Evolutionary conservation across 225 moss, liverwort and hornwort genomes (phyloP), one percentile per base, ranked within the genome.

Genomic region (Pseudisothecium myosuroides): DNA sequence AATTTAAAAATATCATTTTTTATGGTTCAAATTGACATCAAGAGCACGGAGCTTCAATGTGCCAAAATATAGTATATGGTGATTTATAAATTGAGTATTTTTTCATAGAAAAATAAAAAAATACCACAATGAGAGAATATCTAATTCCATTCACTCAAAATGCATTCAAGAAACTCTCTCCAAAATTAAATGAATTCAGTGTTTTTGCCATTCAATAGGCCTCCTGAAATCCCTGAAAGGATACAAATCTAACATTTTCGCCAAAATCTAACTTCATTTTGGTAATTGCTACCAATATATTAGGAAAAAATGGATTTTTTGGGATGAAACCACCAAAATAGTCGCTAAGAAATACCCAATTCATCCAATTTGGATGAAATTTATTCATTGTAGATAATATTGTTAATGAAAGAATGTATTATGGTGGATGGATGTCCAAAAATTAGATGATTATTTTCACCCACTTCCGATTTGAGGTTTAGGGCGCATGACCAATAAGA

Each of bases 401-500:
- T 73, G 17, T 28, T 0, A 2, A 45, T 45, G 28, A 28, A 45
- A 45, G 10, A 28, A 45, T 2, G 1, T 10, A 29, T 9, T 15
- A 45, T 45, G 2, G 6, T 28, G 2, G 6, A 73, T 29, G 45
- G 27, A 73, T 17, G 29, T 29, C 6, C 17, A 11, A 29, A 43
- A 73, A 45, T 28, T 45, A 73, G 28, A 45, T 73, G 73, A 45
- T 29, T 11, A 5, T 45, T 45, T 2, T 43, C 2, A 73, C 6
- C 10, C 0, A 45, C 17, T 6, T 73, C 45, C 6, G 18, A 73
- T 73, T 29, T 0, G 29, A 45, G 10, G 9, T 29, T 2, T 3
- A 73, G 5, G 8, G 1, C 1, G 0, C 1, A 45, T 3, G 0
- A 29, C 29, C 4, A 45, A 17, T 29, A 29, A 73, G 11, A 45